Evolutionary conservation across 371 early-diverging fungal species (phyloP).

Genomic region (Mortierella sp.): DNA sequence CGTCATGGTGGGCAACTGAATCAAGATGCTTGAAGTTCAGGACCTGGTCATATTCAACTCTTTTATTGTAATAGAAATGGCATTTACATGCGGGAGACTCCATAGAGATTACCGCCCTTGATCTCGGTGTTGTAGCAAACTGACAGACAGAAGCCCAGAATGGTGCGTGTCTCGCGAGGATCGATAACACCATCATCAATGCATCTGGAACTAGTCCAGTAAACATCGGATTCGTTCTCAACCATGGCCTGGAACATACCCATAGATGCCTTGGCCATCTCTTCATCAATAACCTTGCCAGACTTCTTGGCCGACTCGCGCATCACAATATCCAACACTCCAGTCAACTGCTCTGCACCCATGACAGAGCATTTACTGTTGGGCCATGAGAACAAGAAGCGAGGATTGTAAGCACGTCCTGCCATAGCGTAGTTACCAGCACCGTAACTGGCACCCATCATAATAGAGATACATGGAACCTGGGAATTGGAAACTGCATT

Average conservation of each 20-base stretch:
- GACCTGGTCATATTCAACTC: too few species aligned
- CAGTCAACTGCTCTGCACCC: conserved; percentile 82
- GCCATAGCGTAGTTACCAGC: conserved; percentile 89
- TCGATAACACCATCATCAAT: conserved; percentile 80
- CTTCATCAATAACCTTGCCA: conserved; percentile 71
- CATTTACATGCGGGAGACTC: conserved; percentile 81
- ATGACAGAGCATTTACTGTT: conserved; percentile 84
- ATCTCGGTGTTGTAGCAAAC: conserved; percentile 71
- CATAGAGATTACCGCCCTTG: conserved; percentile 75
- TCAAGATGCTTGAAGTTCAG: too few species aligned
- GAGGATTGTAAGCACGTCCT: conserved; percentile 80
- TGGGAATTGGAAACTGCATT: conserved; percentile 81
- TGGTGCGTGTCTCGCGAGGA: conserved; percentile 74
- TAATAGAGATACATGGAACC: conserved; percentile 81
- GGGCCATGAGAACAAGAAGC: conserved; percentile 84
- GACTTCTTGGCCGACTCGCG: conserved; percentile 73
- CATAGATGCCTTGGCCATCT: conserved; percentile 66
- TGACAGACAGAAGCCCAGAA: conserved; percentile 72
- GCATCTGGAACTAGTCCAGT: conserved; percentile 77
- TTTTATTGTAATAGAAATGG: too few species aligned
- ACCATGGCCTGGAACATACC: conserved; percentile 73
- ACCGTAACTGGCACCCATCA: conserved; percentile 84
- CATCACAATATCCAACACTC: conserved; percentile 80
- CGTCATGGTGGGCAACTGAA: too few species aligned
- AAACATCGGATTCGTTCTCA: conserved; percentile 77